phyloP scores from a whole-genome alignment of 2,329 filamentous ascomycete species.

The Nigrospora sphaerica region DNA sequence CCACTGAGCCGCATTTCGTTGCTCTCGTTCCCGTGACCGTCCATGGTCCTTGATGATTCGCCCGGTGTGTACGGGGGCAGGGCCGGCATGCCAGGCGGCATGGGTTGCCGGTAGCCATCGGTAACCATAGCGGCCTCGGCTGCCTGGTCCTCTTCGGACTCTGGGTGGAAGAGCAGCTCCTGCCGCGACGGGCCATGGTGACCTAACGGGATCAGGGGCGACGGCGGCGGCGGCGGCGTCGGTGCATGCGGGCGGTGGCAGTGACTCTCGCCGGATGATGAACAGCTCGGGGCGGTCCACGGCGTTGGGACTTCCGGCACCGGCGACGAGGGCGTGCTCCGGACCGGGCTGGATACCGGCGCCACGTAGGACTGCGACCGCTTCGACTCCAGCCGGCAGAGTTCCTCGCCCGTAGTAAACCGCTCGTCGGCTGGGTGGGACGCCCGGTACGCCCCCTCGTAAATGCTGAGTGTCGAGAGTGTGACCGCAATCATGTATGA shows the following conservation, averaged over 20 bases:
- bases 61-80: slow-evolving; percentile 25
- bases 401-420: slow-evolving; percentile 13
- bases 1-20: slow-evolving; percentile 29
- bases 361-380: slow-evolving; percentile 7
- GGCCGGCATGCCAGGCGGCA: slow-evolving; percentile 8
- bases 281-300: not conserved
- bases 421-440: slow-evolving; percentile 14
- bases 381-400: slow-evolving; percentile 16
- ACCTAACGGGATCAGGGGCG: slow-evolving; percentile 3
- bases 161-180: slow-evolving; percentile 7
- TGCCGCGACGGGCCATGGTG: slow-evolving; percentile 6
- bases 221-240: not conserved
- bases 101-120: slow-evolving; percentile 18
- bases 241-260: not conserved
- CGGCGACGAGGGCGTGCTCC: not conserved
- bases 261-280: not conserved
- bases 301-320: not conserved
- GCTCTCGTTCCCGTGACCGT: slow-evolving; percentile 23
- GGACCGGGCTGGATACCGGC: slow-evolving; percentile 5
- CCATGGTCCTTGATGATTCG: slow-evolving; percentile 18
- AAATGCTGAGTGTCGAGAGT: slow-evolving; percentile 20
- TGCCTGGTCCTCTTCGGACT: slow-evolving; percentile 8
- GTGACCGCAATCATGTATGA: slow-evolving; percentile 19
- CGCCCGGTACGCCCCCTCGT: slow-evolving; percentile 18
- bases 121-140: slow-evolving; percentile 22